Conservation (phyloP, 305 asterid genomes). For the Fraxinus dipetala region DNA sequence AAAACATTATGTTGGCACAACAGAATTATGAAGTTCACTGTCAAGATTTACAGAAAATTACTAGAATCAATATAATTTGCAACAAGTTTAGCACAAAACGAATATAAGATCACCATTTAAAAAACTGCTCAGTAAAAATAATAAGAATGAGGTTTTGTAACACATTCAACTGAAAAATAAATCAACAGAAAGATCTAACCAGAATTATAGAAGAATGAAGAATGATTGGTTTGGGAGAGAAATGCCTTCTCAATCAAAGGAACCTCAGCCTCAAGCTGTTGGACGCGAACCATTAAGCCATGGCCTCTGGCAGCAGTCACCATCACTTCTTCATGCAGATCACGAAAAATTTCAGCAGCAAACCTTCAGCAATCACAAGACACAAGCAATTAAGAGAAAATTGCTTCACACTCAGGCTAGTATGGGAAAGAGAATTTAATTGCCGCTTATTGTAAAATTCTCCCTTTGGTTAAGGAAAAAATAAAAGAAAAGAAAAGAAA, state of each 20-base stretch:
- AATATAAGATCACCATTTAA: conserved; percentile 2
- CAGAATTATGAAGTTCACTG: not conserved
- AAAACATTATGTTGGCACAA: not conserved
- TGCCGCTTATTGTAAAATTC: not conserved
- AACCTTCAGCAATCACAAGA: conserved; percentile 61
- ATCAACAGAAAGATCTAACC: conserved; percentile 40
- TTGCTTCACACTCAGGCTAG: not conserved
- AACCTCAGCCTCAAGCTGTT: conserved; percentile 81
- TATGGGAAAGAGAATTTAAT: not conserved
- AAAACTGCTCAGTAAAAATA: not conserved
- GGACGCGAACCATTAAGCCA: conserved; percentile 69
- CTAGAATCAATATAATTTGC: not conserved
- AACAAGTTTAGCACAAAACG: not conserved
- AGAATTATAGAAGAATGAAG: conserved; percentile 63
- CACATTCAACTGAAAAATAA: conserved; percentile 18
- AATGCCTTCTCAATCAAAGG: conserved; percentile 77
- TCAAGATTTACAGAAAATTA: not conserved
- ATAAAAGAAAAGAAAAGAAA: not conserved
- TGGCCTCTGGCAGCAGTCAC: conserved; percentile 95
- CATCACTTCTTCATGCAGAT: conserved; percentile 85
- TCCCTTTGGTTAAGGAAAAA: not conserved
- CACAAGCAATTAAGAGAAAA: not conserved
- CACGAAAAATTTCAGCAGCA: conserved; percentile 92
- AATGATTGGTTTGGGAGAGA: conserved; percentile 81
- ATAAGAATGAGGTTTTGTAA: not conserved